Evolutionary conservation across 768 basidiomycete genomes (phyloP).

Genomic region (Amanita rimosa): DNA sequence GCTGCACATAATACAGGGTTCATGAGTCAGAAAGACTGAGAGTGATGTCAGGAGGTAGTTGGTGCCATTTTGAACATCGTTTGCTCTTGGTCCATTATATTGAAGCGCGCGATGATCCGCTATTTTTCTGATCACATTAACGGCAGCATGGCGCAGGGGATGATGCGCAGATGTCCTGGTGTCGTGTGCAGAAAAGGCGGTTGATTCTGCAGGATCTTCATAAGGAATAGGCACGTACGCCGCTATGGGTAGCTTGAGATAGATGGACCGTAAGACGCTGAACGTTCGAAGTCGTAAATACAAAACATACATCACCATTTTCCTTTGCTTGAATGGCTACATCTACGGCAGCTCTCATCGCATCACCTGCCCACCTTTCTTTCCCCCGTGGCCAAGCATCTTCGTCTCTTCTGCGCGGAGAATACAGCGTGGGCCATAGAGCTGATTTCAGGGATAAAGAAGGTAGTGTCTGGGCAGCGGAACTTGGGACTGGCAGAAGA

Average conservation of each 20-base stretch:
- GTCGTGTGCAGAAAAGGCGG: constrained; percentile 51
- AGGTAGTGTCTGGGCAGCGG: constrained; percentile 53
- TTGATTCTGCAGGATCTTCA: constrained; percentile 13
- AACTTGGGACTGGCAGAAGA: constrained; percentile 47
- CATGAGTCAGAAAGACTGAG: constrained; percentile 85
- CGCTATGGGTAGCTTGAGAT: constrained; percentile 58
- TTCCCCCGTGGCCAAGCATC: constrained; percentile 58
- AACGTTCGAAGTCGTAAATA: background rate
- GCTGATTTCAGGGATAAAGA: constrained; percentile 57
- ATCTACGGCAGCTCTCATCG: constrained; percentile 41
- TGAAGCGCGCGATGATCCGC: constrained; percentile 39
- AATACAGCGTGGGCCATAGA: constrained; percentile 81
- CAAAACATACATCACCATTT: constrained; percentile 46
- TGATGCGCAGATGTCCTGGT: constrained; percentile 57
- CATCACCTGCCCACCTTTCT: constrained; percentile 66
- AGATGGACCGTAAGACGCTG: background rate
- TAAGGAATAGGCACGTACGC: constrained; percentile 55
- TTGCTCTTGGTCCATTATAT: background rate
- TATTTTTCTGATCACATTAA: constrained; percentile 63
- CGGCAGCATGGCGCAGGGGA: constrained; percentile 76
- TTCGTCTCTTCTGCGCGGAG: constrained; percentile 60
- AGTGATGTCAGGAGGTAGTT: constrained; percentile 84
- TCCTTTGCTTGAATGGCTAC: constrained; percentile 35
- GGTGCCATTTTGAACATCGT: constrained; percentile 41
- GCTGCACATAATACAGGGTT: constrained; percentile 96